Percentiles rank a stretch among this genome's conserved stretches.
These are phyloP conservation scores for Fomitopsis pinicola DNA, from an alignment of 1,284 basidiomycete species.

Conservation along the genomic window DNA sequence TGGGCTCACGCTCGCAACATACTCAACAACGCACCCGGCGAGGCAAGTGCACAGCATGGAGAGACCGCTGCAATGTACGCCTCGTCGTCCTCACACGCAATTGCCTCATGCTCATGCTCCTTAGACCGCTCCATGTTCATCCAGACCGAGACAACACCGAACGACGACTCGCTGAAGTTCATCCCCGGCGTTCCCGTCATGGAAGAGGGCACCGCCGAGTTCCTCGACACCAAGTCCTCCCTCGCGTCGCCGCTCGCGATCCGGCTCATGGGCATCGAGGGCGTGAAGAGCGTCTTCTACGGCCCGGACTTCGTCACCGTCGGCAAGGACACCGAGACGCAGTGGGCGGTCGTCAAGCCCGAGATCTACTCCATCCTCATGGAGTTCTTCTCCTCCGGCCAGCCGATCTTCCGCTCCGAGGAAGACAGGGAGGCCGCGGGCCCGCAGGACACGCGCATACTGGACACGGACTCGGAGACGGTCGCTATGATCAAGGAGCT, in stretches of 20 bases:
- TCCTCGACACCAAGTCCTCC: constrained; percentile 84
- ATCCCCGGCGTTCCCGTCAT: constrained; percentile 92
- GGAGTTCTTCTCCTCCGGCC: constrained; percentile 94
- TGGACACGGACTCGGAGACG: constrained; percentile 95
- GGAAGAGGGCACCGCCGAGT: constrained; percentile 80
- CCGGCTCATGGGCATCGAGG: constrained; percentile 90
- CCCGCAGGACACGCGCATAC: constrained; percentile 92
- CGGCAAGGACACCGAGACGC: constrained; percentile 82
- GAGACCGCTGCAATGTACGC: constrained; percentile 21
- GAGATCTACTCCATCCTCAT: constrained; percentile 97
- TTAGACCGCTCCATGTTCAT: constrained; percentile 91
- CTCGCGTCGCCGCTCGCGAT: constrained; percentile 89
- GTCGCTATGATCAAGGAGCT: constrained; percentile 99
- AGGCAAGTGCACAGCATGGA: constrained; percentile 8
- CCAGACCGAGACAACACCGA: constrained; percentile 95
- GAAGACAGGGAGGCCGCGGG: constrained; percentile 77
- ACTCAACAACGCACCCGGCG: constrained; percentile 27
- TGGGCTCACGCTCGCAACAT: constrained; percentile 33
- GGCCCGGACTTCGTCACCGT: constrained; percentile 99
- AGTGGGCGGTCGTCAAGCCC: constrained; percentile 94
- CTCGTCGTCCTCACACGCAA: neutral
- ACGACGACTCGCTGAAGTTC: constrained; percentile 97
- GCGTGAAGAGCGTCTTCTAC: constrained; percentile 87
- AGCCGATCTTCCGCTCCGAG: constrained; percentile 79
- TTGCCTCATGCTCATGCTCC: neutral